Evolutionary conservation across 1,284 basidiomycete species (phyloP).

Genomic region (Vanrija humicola): DNA sequence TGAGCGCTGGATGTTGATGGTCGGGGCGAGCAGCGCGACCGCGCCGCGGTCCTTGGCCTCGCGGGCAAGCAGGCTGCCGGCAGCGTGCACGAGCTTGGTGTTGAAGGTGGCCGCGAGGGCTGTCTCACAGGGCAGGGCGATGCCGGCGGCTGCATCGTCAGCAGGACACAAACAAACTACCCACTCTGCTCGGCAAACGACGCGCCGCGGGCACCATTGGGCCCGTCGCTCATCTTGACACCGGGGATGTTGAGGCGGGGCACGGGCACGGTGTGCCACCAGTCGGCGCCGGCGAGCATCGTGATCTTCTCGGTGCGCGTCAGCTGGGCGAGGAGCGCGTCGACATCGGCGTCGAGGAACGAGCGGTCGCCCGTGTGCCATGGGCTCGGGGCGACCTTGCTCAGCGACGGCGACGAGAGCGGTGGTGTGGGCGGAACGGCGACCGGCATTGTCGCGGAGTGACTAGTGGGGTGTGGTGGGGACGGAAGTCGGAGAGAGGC

Average conservation of each 20-base stretch:
- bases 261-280: conserved; percentile 61
- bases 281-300: conserved; percentile 50
- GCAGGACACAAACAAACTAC: conserved; percentile 50
- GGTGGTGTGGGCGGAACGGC: background rate
- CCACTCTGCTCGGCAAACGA: conserved; percentile 24
- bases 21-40: conserved; percentile 57
- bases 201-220: conserved; percentile 58
- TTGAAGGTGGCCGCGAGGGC: background rate
- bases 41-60: conserved; percentile 6
- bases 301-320: conserved; percentile 29
- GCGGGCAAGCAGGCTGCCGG: background rate
- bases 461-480: no score
- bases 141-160: conserved; percentile 47
- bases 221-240: conserved; percentile 20
- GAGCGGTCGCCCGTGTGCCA: conserved; percentile 4
- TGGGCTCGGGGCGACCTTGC: background rate
- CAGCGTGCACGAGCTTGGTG: background rate
- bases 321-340: background rate
- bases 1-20: conserved; percentile 71
- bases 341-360: conserved; percentile 3
- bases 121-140: conserved; percentile 55
- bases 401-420: background rate
- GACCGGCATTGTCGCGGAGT: background rate
- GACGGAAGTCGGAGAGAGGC: no score
- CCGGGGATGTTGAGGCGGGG: conserved; percentile 59